A percentile compares a stretch with the other conserved stretches of the same genome.
Conservation (phyloP, 768 basidiomycete species). For the Psilocybe cyanescens region DNA sequence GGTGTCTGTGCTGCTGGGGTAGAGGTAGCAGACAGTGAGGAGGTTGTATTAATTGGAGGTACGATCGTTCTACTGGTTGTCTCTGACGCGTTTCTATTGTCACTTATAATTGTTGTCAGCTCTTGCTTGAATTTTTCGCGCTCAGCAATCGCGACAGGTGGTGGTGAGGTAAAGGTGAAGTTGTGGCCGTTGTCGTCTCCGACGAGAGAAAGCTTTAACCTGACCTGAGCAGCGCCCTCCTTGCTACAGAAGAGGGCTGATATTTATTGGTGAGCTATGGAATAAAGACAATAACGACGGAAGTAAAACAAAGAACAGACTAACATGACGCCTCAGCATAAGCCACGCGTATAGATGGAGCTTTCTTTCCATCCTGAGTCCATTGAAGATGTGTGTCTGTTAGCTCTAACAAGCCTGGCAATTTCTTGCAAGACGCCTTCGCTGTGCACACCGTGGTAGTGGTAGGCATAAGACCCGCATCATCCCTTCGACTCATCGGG, state of each 20-base stretch:
- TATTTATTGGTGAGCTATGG: conserved; percentile 16
- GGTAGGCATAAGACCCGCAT: conserved; percentile 56
- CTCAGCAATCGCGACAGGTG: conserved; percentile 64
- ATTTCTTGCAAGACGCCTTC: conserved; percentile 86
- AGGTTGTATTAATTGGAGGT: conserved; percentile 24
- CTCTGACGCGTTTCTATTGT: conserved; percentile 59
- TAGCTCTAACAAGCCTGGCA: conserved; percentile 73
- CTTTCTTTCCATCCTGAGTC: conserved; percentile 73
- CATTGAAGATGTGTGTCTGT: conserved; percentile 76
- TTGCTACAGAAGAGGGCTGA: conserved; percentile 87
- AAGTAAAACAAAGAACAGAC: conserved; percentile 28
- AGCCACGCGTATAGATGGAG: conserved; percentile 65
- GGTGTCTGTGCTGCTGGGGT: conserved; percentile 29
- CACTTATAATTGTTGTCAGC: conserved; percentile 75
- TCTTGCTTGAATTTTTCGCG: conserved; percentile 85
- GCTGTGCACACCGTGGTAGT: conserved; percentile 70
- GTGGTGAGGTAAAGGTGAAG: conserved; percentile 79
- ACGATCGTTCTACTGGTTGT: conserved; percentile 16
- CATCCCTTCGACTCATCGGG: not conserved
- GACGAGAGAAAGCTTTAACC: conserved; percentile 73
- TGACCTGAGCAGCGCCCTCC: conserved; percentile 78
- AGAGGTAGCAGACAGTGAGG: conserved; percentile 31
- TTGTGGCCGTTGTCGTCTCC: conserved; percentile 77
- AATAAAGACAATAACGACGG: conserved; percentile 13
- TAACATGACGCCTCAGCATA: conserved; percentile 65